Evolutionary conservation across 345 rosid genomes (phyloP), one percentile per base, ranked within the genome.

Genomic region (Arabidopsis thaliana): DNA sequence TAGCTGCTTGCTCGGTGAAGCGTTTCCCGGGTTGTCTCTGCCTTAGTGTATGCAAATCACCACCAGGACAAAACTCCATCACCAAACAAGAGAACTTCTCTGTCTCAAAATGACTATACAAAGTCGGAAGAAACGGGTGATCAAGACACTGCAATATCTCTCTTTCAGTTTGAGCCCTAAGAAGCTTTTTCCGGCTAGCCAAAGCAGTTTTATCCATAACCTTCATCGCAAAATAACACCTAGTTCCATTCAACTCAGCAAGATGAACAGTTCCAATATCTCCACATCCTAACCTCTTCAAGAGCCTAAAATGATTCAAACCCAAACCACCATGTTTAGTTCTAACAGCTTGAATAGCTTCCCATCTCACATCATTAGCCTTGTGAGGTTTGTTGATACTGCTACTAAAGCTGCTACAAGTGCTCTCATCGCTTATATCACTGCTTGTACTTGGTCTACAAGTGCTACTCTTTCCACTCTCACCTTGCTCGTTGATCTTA

Each of bases 1-100:
- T 91, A 13, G 88, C 94, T 49, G 94, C 97, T 62, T 84, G 97
- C 75, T 91, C 94, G 3, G 91, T 76, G 70, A 91, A 89, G 75
- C 86, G 89, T 73, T 91, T 91, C 72, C 94, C 97, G 0, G 94
- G 87, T 56, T 91, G 97, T 78, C 85, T 86, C 82, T 91, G 96
- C 16, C 96, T 78, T 37, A 90, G 90, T 1, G 88, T 88, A 77
- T 90, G 96, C 88, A 90, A 79, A 58, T 91, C 96, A 32, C 96
- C 93, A n/a, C 96, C 96, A 41, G 96, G 96, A 56, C 93, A 90
- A 69, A 86, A 88, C 84, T 90, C 96, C 93, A 90, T 90, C 53
- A 88, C 93, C 84, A 90, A 84, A 66, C 93, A 90, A 40, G 93
- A 90, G 82, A 88, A 90, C 58, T 90, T 90, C 65, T 88, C 96